These are phyloP conservation scores for Pleurotus sapidus DNA, from an alignment of 768 basidiomycete species.

Conservation along the genomic window DNA sequence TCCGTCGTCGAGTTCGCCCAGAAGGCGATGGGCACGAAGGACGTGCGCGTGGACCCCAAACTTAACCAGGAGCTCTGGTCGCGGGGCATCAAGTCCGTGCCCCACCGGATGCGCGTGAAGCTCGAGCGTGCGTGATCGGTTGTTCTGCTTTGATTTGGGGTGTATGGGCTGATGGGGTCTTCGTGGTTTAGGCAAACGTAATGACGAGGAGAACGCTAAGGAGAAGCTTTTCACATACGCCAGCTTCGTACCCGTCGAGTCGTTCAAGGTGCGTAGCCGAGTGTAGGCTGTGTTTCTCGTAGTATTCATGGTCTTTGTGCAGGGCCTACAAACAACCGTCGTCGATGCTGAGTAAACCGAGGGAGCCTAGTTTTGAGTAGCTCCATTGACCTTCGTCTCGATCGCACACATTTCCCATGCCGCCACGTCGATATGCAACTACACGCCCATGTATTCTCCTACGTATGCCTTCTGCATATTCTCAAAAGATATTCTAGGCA, in stretches of 20 bases:
- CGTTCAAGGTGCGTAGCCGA: slow-evolving; percentile 73
- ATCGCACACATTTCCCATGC: neutral
- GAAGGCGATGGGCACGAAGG: slow-evolving; percentile 93
- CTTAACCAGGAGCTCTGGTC: slow-evolving; percentile 97
- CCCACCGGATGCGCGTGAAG: slow-evolving; percentile 87
- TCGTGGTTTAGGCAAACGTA: slow-evolving; percentile 76
- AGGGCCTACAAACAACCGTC: slow-evolving; percentile 84
- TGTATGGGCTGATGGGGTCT: neutral
- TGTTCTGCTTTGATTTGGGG: neutral
- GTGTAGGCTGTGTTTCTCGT: neutral
- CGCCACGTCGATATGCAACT: neutral
- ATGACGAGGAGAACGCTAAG: slow-evolving; percentile 98
- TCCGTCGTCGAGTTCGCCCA: slow-evolving; percentile 88
- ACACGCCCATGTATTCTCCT: slow-evolving; percentile 7
- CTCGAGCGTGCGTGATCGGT: slow-evolving; percentile 75
- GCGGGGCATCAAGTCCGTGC: slow-evolving; percentile 91
- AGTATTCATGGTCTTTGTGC: slow-evolving; percentile 5
- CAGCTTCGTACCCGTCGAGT: slow-evolving; percentile 68
- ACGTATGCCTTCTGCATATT: slow-evolving; percentile 3
- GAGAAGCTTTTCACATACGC: slow-evolving; percentile 97
- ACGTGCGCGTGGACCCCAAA: slow-evolving; percentile 92
- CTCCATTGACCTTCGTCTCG: neutral
- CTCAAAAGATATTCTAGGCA: neutral
- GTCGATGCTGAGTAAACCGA: slow-evolving; percentile 73
- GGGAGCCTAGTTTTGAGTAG: neutral